A percentile compares a stretch with the other conserved stretches of the same genome.
These are phyloP conservation scores for Pichia occidentalis DNA, from an alignment of 805 yeast genomes.

Conservation along the genomic window DNA sequence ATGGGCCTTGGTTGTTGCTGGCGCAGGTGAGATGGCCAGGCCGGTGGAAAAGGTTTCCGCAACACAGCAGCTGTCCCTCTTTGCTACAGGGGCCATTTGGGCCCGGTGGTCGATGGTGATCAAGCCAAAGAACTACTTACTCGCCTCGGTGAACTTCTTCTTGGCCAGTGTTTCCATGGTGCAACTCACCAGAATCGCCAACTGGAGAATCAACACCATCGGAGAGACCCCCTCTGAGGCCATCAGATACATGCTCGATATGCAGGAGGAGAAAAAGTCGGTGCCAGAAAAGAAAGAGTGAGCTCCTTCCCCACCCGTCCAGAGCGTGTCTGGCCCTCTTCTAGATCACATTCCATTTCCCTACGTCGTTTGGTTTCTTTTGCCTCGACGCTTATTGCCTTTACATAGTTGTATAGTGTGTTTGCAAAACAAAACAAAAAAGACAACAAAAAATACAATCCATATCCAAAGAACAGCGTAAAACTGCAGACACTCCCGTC, in stretches of 20 bases:
- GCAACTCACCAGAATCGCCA: constrained; percentile 67
- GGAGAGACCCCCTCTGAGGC: constrained; percentile 63
- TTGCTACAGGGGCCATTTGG: constrained; percentile 94
- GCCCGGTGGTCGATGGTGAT: constrained; percentile 97
- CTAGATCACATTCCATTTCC: too few species aligned
- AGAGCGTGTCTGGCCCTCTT: too few species aligned
- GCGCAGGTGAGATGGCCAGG: constrained; percentile 76
- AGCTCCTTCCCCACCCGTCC: too few species aligned
- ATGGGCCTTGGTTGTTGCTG: constrained; percentile 91
- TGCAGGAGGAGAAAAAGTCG: constrained; percentile 23
- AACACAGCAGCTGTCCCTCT: constrained; percentile 77
- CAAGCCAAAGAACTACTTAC: constrained; percentile 74
- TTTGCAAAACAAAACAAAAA: too few species aligned
- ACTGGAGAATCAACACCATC: constrained; percentile 47
- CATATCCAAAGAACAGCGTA: too few species aligned
- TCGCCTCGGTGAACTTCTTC: constrained; percentile 93
- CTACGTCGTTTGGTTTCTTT: too few species aligned
- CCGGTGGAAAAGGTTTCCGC: constrained; percentile 92
- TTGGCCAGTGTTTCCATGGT: constrained; percentile 83
- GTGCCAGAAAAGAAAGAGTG: too few species aligned
- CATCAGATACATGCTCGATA: constrained; percentile 51
- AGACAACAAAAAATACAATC: too few species aligned
- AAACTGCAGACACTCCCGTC: too few species aligned
- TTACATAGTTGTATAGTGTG: too few species aligned
- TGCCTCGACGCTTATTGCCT: too few species aligned